These are phyloP conservation scores for Acrocalymma vagum DNA, from an alignment of 2,329 filamentous ascomycete species.

Conservation along the genomic window DNA sequence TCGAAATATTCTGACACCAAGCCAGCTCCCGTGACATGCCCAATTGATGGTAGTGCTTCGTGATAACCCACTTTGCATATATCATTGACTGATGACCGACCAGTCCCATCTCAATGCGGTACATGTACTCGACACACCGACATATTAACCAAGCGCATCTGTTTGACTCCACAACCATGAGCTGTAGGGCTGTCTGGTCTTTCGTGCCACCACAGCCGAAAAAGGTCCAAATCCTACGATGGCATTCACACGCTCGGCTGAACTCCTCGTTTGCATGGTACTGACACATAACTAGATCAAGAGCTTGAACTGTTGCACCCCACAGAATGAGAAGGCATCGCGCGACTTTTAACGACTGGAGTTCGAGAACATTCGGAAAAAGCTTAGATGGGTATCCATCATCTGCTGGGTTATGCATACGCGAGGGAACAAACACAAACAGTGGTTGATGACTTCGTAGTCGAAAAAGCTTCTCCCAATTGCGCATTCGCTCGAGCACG, in stretches of 20 bases:
- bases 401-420: constrained; percentile 7
- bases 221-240: too few relatives aligned
- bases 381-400: constrained; percentile 4
- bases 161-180: too few relatives aligned
- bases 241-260: too few relatives aligned
- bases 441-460: background rate
- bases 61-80: constrained; percentile 7
- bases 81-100: constrained; percentile 9
- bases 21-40: constrained; percentile 5
- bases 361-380: constrained; percentile 12
- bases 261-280: too few relatives aligned
- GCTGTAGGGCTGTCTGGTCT: too few relatives aligned
- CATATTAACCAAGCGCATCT: constrained; percentile 10
- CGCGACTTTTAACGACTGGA: constrained; percentile 7
- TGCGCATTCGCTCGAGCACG: too few relatives aligned
- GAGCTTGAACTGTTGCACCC: too few relatives aligned
- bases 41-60: constrained; percentile 5
- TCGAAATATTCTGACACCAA: constrained; percentile 6
- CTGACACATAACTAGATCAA: too few relatives aligned
- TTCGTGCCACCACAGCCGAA: too few relatives aligned
- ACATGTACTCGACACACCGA: constrained; percentile 10
- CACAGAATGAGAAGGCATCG: too few relatives aligned
- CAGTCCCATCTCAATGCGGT: constrained; percentile 12
- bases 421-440: constrained; percentile 5
- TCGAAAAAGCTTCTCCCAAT: too few relatives aligned